Evolutionary conservation across 495 filamentous ascomycete genomes (phyloP), one percentile per base, ranked within the genome.

Genomic region (Trichoderma orchidacearum): DNA sequence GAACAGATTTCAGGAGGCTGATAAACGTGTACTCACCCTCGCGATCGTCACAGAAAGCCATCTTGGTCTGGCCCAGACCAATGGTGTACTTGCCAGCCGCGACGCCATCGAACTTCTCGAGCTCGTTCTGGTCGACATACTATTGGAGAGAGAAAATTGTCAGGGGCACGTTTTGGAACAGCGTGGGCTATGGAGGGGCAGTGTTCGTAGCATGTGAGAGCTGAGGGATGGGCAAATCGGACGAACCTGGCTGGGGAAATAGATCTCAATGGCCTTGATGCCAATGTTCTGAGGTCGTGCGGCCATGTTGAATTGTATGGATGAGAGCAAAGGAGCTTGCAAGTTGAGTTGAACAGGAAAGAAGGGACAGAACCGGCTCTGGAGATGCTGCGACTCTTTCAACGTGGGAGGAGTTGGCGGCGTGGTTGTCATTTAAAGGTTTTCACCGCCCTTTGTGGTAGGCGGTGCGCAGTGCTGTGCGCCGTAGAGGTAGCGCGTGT

Each of bases 181-280:
- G 48, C 0, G 28, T 41, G 1, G 13, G 27, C 7, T 3, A 32
- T 53, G 27, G 51, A 53, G 51, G 51, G 51, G 51, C 51, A 53
- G n/a, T 35, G n/a, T 35, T 8, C n/a, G 32, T n/a, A 48, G 31
- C 45, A 34, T 55, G 56, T 52, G 29, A 59, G 54, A 55, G 59
- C 66, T 69, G 53, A 70, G 67, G 58, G 60, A 36, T n/a, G 32
- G 32, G 32, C 9, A n/a, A n/a, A 53, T 31, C 18, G 27, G 51
- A 73, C 86, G 59, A 74, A 95, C 93, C 84, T 96, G 93, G 70
- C 80, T 88, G 55, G 93, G 93, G 70, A 95, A 95, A 75, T 98
- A 98, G 70, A 98, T 85, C 77, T 97, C 93, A 73, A 98, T 93
- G 89, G 88, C 93, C 80, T 97, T 98, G 73, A 98, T 95, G 82